phyloP scores from a whole-genome alignment of 768 basidiomycete genomes.

The Trametes elegans region DNA sequence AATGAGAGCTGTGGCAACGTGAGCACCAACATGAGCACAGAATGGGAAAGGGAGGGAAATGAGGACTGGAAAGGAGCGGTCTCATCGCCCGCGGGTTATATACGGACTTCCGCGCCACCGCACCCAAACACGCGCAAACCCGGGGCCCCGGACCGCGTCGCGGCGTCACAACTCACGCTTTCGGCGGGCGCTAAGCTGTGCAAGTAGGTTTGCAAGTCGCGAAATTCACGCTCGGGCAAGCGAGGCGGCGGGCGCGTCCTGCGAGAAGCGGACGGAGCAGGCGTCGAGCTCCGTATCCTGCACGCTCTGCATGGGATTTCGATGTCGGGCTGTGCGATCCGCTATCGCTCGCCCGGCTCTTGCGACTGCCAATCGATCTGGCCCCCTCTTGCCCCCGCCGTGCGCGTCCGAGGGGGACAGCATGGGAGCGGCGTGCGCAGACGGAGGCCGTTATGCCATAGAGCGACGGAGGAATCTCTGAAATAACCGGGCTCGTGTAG shows the following conservation, averaged over 20 bases:
- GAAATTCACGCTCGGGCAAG: conserved; percentile 16
- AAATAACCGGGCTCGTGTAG: background rate
- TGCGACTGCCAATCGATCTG: background rate
- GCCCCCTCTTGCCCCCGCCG: background rate
- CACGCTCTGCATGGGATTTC: background rate
- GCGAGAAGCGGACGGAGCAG: background rate
- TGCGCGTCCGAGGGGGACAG: background rate
- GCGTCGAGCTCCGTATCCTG: background rate
- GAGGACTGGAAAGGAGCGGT: conserved; percentile 1
- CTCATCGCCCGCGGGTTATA: background rate
- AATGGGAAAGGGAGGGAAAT: conserved; percentile 5
- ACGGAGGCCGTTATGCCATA: conserved; percentile 6
- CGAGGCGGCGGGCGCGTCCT: conserved; percentile 13
- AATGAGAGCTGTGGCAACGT: conserved; percentile 13
- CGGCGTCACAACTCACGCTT: conserved; percentile 7
- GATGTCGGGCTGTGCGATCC: conserved; percentile 2
- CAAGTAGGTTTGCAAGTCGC: conserved; percentile 19
- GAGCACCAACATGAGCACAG: conserved; percentile 20
- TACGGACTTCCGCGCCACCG: conserved; percentile 8
- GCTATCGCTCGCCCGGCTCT: background rate
- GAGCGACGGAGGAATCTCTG: background rate
- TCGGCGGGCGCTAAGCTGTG: conserved; percentile 1
- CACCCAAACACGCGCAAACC: conserved; percentile 2
- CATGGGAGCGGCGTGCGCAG: background rate
- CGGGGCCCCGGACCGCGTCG: conserved; percentile 11